Base-by-base conservation (phyloP, 345 rosid genomes). In the Mallotus nudiflorus region DNA sequence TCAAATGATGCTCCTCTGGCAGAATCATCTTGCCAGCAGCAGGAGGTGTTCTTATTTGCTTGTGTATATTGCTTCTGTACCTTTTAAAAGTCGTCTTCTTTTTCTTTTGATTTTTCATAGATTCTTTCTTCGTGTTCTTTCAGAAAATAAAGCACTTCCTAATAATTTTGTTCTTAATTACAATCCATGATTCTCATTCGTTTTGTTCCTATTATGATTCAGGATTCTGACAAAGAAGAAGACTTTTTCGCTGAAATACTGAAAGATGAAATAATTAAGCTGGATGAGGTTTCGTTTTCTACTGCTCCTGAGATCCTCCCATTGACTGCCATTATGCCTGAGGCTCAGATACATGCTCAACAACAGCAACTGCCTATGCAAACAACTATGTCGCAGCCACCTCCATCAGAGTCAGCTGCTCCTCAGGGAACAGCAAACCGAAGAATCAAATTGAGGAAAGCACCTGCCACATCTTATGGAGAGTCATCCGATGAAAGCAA, bases 201-300 rank as follows among this genome's bases (percentile, higher is more conserved):
- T 51, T n/a, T n/a, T 51, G 51, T 20, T 29, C n/a, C 22, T 33
- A 51, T 62, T 28, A 28, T 35, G 70, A 55, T 73, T 18, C 80
- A 84, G 89, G 94, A 82, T 65, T 62, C 57, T 1, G 82, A 71
- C 11, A 78, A 66, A 0, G 91, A 86, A 25, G 88, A 83, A 0
- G 92, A 91, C 65, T 85, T 75, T 45, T 93, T 71, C 48, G 92
- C 95, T 7, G 97, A 91, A 60, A 89, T 91, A 74, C 64, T 91
- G 39, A 88, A 91, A 7, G 95, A 91, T 56, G 98, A 91, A 62
- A 91, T 91, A 70, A 81, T 90, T 79, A 76, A 82, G 18, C 89
- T 94, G 1, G 96, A 91, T 12, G 89, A 86, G 49, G 31, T 76
- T 35, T 52, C 72, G 2, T 25, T 72, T 25, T 58, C 64, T 42